phyloP scores from a whole-genome alignment of 1,139 yeast genomes.

The Taiozyma sp. region DNA sequence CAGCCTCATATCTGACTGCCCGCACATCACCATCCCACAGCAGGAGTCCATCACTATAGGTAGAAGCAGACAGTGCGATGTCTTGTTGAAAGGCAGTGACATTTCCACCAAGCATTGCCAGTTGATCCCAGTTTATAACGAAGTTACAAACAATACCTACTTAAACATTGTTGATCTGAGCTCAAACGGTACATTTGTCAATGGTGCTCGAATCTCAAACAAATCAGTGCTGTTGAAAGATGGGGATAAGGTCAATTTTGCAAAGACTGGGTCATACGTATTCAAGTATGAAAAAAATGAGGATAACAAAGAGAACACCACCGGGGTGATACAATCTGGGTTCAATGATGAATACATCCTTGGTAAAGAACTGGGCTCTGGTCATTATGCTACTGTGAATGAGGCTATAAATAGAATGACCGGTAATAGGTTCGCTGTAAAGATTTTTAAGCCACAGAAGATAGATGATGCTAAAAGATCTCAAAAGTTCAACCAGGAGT shows the following conservation, averaged over 20 bases:
- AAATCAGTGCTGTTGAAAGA: constrained; percentile 47
- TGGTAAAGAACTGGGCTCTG: constrained; percentile 64
- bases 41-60: constrained; percentile 35
- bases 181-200: constrained; percentile 64
- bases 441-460: constrained; percentile 69
- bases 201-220: constrained; percentile 50
- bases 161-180: constrained; percentile 54
- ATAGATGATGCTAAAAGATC: constrained; percentile 42
- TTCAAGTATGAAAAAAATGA: constrained; percentile 39
- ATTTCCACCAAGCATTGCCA: constrained; percentile 67
- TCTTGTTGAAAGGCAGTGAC: constrained; percentile 51
- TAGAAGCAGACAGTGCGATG: constrained; percentile 59
- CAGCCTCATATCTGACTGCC: neutral
- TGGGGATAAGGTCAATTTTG: constrained; percentile 64
- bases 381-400: constrained; percentile 76
- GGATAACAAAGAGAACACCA: constrained; percentile 10
- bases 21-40: constrained; percentile 6
- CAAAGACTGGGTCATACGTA: constrained; percentile 53
- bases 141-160: constrained; percentile 34
- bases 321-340: constrained; percentile 13
- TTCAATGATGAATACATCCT: constrained; percentile 59
- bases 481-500: constrained; percentile 59
- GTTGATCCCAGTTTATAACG: constrained; percentile 34
- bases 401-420: constrained; percentile 57
- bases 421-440: constrained; percentile 65